These are phyloP conservation scores for Mortierella sp. DNA, from an alignment of 371 early-diverging fungal species.

Conservation along the genomic window DNA sequence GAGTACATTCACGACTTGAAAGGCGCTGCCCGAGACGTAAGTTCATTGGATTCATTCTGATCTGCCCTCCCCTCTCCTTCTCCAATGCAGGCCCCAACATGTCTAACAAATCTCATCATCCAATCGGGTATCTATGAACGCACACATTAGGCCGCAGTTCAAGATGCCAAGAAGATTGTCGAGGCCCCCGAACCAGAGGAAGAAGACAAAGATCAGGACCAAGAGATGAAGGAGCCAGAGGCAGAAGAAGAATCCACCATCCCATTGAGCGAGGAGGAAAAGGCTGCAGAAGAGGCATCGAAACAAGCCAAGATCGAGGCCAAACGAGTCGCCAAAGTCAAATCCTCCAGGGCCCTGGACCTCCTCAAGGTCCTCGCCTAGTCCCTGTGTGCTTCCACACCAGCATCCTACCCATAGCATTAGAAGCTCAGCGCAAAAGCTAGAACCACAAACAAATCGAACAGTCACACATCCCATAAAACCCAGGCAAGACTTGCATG, in stretches of 20 bases:
- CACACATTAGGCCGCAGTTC: constrained; percentile 26
- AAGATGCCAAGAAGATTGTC: constrained; percentile 52
- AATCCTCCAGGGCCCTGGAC: constrained; percentile 37
- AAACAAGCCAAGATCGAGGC: constrained; percentile 30
- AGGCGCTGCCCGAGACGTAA: constrained; percentile 57
- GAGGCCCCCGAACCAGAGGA: constrained; percentile 44
- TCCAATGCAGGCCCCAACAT: too few relatives aligned
- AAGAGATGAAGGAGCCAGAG: constrained; percentile 30
- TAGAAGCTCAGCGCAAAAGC: neutral
- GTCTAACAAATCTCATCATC: too few relatives aligned
- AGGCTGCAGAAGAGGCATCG: constrained; percentile 37
- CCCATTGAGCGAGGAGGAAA: constrained; percentile 43
- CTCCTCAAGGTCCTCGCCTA: constrained; percentile 43
- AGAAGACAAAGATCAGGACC: constrained; percentile 8
- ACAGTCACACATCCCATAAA: constrained; percentile 4
- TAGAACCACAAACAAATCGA: neutral
- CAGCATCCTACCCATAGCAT: neutral
- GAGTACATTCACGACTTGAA: constrained; percentile 57
- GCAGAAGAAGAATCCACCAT: constrained; percentile 26
- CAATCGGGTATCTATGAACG: neutral
- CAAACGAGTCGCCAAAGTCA: constrained; percentile 41
- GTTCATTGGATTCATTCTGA: neutral
- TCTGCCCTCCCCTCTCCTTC: too few relatives aligned
- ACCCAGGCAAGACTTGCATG: too few relatives aligned
- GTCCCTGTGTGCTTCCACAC: neutral